Evolutionary conservation across 2,329 filamentous ascomycete genomes (phyloP), one percentile per base, ranked within the genome.

Genomic region (Tolypocladium inflatum): DNA sequence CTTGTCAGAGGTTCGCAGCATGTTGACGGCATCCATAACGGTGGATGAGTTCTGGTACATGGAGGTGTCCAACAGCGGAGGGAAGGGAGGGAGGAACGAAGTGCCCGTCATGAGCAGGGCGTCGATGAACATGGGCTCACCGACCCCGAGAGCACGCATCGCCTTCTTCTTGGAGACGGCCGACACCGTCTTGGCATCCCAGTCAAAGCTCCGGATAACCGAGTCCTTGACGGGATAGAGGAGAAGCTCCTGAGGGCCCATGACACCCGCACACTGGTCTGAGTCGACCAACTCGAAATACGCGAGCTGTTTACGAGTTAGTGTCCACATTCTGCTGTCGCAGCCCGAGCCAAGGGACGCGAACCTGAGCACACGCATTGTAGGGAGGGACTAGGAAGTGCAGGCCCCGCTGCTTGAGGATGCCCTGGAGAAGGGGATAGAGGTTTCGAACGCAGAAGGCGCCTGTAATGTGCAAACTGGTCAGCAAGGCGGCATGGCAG

Each of bases 351-450:
- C 4, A 21, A n/a, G 15, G 13, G 45, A 50, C 33, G 71, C 78
- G 69, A 74, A 93, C 90, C 84, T 96, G 91, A 59, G 90, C 90
- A 66, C 88, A 87, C 42, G 92, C 91, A 71, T 88, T 91, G 76
- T 91, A 96, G 1, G 93, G 93, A 15, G 93, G 88, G 51, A 95
- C 88, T 54, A 90, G 78, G 68, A 91, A 96, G 60, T 90, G 82
- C 58, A 96, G 76, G 2, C 80, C 80, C 61, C 87, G 82, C 63
- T 85, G 78, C 65, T 82, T 79, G 55, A 97, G 79, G 57, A 93
- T 85, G 37, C 80, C 78, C 73, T 95, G 90, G 43, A 97, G 80
- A 57, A 90, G 82, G 56, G 87, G 86, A 67, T 88, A 91, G 55
- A 97, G 82, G 58, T 87, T 83, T 68, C 89, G 84, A 45, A 88